phyloP scores from a whole-genome alignment of 2,329 filamentous ascomycete species.

The Tolypocladium sp. region DNA sequence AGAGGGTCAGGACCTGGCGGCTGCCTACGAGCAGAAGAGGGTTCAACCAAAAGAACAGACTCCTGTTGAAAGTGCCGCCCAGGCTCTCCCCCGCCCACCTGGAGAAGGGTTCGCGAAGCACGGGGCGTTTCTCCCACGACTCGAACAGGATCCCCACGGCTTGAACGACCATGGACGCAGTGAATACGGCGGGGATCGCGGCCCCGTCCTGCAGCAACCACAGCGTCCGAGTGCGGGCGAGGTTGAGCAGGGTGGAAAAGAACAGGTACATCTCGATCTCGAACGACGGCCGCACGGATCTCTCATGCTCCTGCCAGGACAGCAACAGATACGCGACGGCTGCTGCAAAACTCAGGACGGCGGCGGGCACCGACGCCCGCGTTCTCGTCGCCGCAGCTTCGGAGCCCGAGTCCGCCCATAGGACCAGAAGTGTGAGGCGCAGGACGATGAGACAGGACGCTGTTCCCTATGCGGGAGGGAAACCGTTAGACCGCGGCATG shows the following conservation, averaged over 20 bases:
- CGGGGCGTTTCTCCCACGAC: slow-evolving; percentile 1
- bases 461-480: too few species aligned
- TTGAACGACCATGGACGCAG: not conserved
- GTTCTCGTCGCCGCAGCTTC: not conserved
- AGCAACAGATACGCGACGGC: not conserved
- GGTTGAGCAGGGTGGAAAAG: slow-evolving; percentile 3
- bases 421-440: not conserved
- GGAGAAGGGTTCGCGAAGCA: too few species aligned
- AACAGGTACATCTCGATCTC: slow-evolving; percentile 4
- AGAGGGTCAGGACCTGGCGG: too few species aligned
- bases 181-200: not conserved
- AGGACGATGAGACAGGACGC: not conserved
- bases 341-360: slow-evolving; percentile 2
- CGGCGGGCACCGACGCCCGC: slow-evolving; percentile 1
- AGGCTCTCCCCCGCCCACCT: not conserved
- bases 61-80: not conserved
- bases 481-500: too few species aligned
- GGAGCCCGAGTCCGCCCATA: slow-evolving; percentile 1
- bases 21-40: too few species aligned
- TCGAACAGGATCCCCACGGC: slow-evolving; percentile 2
- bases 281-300: not conserved
- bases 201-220: not conserved
- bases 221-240: slow-evolving; percentile 2
- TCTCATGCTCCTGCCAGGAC: too few species aligned
- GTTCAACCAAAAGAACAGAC: not conserved